These are phyloP conservation scores for Apophysomyces variabilis DNA, from an alignment of 371 early-diverging fungal species.

Conservation along the genomic window DNA sequence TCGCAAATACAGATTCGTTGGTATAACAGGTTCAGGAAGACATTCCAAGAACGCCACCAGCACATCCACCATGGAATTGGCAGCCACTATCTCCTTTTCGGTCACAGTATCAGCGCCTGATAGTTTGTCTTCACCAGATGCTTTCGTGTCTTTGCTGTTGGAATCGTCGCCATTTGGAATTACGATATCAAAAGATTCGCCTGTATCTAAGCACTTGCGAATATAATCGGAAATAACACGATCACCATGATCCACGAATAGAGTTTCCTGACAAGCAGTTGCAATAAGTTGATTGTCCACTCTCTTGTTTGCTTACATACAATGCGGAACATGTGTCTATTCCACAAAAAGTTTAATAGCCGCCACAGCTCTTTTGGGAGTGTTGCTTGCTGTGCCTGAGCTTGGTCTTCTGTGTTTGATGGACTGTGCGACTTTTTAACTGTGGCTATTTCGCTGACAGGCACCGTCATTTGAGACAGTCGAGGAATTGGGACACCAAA, in stretches of 20 bases:
- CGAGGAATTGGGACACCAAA: conserved; percentile 74
- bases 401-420: neutral
- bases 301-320: conserved; percentile 19
- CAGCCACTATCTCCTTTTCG: conserved; percentile 55
- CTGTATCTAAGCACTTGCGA: conserved; percentile 83
- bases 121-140: conserved; percentile 10
- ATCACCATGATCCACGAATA: conserved; percentile 77
- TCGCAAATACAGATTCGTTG: conserved; percentile 60
- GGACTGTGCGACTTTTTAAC: neutral
- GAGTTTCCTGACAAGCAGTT: conserved; percentile 45
- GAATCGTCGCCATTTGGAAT: conserved; percentile 38
- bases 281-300: neutral
- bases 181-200: conserved; percentile 69
- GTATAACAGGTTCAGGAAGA: conserved; percentile 79
- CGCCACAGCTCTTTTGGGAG: conserved; percentile 84
- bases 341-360: conserved; percentile 79
- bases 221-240: conserved; percentile 67
- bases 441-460: conserved; percentile 47
- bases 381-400: conserved; percentile 53
- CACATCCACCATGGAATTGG: conserved; percentile 81
- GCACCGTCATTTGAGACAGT: conserved; percentile 60
- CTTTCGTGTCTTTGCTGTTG: neutral
- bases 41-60: conserved; percentile 75
- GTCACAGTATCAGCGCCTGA: conserved; percentile 4
- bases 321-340: conserved; percentile 38